Percentiles rank a stretch among this genome's conserved stretches.
Conservation (phyloP, 129 eudicot species). For the Tagetes patula region DNA sequence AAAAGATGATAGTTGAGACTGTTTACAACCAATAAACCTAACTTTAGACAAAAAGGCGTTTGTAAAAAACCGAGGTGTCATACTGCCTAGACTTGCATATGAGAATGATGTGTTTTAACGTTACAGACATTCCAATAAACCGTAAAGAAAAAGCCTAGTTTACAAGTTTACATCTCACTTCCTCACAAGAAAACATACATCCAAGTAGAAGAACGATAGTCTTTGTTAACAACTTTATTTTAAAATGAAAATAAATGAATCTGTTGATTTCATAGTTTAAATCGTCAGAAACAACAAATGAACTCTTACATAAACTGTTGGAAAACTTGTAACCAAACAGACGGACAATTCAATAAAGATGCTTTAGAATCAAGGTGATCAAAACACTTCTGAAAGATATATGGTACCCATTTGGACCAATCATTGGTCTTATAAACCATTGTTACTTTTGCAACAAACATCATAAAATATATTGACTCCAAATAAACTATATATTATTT, state of each 20-base stretch:
- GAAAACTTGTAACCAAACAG: constrained; percentile 14
- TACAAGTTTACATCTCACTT: neutral
- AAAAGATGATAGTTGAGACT: too few species aligned
- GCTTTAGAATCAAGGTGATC: constrained; percentile 17
- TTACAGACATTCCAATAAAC: neutral
- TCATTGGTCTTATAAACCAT: constrained; percentile 3
- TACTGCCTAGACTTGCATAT: too few species aligned
- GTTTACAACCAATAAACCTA: too few species aligned
- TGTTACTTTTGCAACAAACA: constrained; percentile 1
- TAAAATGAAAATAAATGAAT: neutral
- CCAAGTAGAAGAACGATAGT: constrained; percentile 30
- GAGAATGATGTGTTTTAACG: neutral
- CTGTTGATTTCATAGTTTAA: constrained; percentile 28
- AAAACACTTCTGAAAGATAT: too few species aligned
- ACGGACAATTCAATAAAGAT: constrained; percentile 34
- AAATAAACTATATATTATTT: too few species aligned
- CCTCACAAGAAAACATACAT: constrained; percentile 11
- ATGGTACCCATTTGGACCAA: constrained; percentile 24
- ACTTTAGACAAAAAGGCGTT: too few species aligned
- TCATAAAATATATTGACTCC: neutral
- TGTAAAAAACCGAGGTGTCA: too few species aligned
- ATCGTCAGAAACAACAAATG: constrained; percentile 29
- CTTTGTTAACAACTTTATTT: constrained; percentile 14
- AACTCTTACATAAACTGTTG: neutral
- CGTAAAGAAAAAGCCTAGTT: neutral